These are phyloP conservation scores for Limtongia smithiae DNA, from an alignment of 805 yeast genomes.

Conservation along the genomic window DNA sequence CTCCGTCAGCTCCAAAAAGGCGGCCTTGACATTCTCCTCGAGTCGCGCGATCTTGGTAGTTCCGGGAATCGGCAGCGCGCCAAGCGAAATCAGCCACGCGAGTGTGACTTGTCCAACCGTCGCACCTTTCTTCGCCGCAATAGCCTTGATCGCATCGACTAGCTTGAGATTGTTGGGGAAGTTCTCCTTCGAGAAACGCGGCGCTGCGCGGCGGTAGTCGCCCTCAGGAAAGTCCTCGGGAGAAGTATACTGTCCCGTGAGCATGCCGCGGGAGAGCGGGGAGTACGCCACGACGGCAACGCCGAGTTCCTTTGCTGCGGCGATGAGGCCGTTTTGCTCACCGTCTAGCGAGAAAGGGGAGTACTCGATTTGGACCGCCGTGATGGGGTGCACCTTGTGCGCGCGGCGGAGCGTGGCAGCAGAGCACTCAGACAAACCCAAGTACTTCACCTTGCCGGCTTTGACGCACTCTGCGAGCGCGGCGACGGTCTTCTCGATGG, in stretches of 20 bases:
- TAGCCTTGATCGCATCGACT: conserved; percentile 48
- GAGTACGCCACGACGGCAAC: conserved; percentile 78
- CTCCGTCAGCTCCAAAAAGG: conserved; percentile 12
- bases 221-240: conserved; percentile 47
- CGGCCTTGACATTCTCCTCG: conserved; percentile 50
- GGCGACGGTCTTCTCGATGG: conserved; percentile 57
- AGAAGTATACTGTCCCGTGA: conserved; percentile 58
- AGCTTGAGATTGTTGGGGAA: conserved; percentile 50
- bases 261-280: conserved; percentile 75
- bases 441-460: conserved; percentile 63
- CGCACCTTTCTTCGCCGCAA: conserved; percentile 46
- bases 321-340: conserved; percentile 59
- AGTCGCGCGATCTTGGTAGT: conserved; percentile 60
- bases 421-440: conserved; percentile 71
- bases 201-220: conserved; percentile 55
- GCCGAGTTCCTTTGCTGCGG: conserved; percentile 51
- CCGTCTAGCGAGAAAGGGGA: conserved; percentile 66
- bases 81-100: conserved; percentile 56
- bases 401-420: conserved; percentile 62
- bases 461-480: conserved; percentile 58
- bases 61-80: conserved; percentile 75
- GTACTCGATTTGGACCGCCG: conserved; percentile 74
- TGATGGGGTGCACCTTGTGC: conserved; percentile 50
- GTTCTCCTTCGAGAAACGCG: conserved; percentile 57
- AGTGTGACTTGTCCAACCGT: conserved; percentile 67